Conservation (phyloP, 2,329 filamentous ascomycete species). For the Botrytis squamosa region DNA sequence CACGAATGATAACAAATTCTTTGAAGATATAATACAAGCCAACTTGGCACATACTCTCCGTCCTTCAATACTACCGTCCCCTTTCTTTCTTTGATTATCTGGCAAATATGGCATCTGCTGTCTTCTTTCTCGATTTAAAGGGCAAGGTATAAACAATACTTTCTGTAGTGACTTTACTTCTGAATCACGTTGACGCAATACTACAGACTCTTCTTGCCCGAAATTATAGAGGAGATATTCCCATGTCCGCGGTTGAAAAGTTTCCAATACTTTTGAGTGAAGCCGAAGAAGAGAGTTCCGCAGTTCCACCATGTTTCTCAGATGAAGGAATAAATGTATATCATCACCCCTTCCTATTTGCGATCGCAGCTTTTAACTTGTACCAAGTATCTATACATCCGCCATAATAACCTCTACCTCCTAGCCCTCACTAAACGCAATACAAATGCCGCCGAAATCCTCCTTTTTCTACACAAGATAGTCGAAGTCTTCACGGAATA, state of each 20-base stretch:
- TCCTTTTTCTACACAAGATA: conserved; percentile 95
- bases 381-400: conserved; percentile 90
- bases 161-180: background rate
- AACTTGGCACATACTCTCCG: conserved; percentile 22
- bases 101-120: conserved; percentile 79
- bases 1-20: conserved; percentile 29
- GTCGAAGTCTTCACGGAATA: conserved; percentile 99
- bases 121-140: conserved; percentile 99
- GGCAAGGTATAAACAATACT: conserved; percentile 72
- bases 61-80: background rate
- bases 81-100: conserved; percentile 19
- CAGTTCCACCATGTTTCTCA: conserved; percentile 95
- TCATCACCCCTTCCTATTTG: conserved; percentile 17
- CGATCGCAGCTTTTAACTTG: conserved; percentile 25
- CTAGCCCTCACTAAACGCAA: conserved; percentile 98
- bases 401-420: conserved; percentile 98
- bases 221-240: conserved; percentile 97
- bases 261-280: conserved; percentile 95
- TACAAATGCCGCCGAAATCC: conserved; percentile 96
- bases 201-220: conserved; percentile 89
- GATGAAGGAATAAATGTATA: conserved; percentile 96
- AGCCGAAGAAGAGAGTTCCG: conserved; percentile 98
- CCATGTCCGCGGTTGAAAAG: conserved; percentile 98
- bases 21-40: conserved; percentile 25
- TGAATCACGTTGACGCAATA: conserved; percentile 29